Evolutionary conservation across 2,329 filamentous ascomycete species (phyloP).

Genomic region (Herpotrichia juniperi): DNA sequence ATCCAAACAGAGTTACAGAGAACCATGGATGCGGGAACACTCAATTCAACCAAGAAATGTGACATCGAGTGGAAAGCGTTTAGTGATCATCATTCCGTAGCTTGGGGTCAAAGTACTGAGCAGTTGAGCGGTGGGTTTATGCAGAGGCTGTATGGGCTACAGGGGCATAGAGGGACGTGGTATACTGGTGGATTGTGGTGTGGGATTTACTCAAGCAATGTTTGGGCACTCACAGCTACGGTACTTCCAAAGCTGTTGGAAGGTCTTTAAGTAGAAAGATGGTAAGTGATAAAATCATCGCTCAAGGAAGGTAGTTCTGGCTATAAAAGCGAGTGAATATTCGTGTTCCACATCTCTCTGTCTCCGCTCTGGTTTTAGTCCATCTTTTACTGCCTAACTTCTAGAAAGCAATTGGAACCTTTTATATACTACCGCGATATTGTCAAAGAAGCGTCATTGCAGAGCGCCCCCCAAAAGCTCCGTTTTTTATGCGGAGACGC

Average conservation of each 20-base stretch:
- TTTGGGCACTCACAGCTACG: conserved; percentile 27
- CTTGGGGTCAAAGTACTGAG: conserved; percentile 13
- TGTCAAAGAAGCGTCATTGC: too few species aligned
- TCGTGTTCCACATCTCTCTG: too few species aligned
- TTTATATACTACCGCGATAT: too few species aligned
- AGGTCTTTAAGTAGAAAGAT: too few species aligned
- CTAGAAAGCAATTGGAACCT: too few species aligned
- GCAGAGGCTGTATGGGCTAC: conserved; percentile 23
- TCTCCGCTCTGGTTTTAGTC: too few species aligned
- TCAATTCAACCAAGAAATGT: conserved; percentile 10
- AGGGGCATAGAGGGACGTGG: conserved; percentile 24
- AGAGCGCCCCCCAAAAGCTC: too few species aligned
- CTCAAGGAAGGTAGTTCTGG: too few species aligned
- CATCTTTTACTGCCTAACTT: too few species aligned
- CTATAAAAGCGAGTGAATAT: too few species aligned
- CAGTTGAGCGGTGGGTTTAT: conserved; percentile 23
- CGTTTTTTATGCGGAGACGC: too few species aligned
- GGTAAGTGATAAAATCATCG: too few species aligned
- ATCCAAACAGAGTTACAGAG: conserved; percentile 8
- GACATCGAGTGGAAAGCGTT: conserved; percentile 13
- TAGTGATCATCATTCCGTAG: conserved; percentile 20
- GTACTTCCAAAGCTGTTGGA: conserved; percentile 21
- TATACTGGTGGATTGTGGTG: conserved; percentile 23
- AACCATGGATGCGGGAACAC: conserved; percentile 9
- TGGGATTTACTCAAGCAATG: conserved; percentile 22